Evolutionary conservation across 73 alveolate species (phyloP), one percentile per base, ranked within the genome.

Genomic region (Paramecium sonneborni): DNA sequence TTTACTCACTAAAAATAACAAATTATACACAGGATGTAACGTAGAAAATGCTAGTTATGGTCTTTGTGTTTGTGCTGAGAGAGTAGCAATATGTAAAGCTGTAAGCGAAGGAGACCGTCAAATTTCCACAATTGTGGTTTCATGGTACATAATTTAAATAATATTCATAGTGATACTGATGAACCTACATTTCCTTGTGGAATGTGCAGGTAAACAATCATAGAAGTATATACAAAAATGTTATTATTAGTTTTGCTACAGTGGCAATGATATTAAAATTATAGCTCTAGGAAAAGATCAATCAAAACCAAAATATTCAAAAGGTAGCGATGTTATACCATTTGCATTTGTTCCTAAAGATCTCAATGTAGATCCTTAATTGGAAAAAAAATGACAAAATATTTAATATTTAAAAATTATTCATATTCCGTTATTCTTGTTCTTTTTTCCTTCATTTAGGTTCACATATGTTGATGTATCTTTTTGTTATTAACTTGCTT

Each of bases 21-120:
- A 85, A n/a, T 15, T 48, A 37, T 72, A 85, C 28, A 52, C 55
- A 44, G 92, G 92, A 57, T 68, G 72, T 9, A 85, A 85, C 28
- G 92, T 85, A 6, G 92, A 85, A 85, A 85, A 85, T 85, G 92
- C 92, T 26, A 57, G 85, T 56, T 85, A 85, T 85, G 92, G 92
- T 12, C 62, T 85, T 10, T 57, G 85, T 55, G 76, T 85, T 38
- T 85, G 92, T 48, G 92, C 92, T 56, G 92, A 85, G 28, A 41
- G 92, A 35, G 84, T 62, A 62, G 84, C 84, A 6, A 62, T 62
- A 62, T 62, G 84, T 21, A 62, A 62, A 24, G 84, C 84, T 30
- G 84, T 62, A 0, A 62, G 84, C 6, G 84, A 62, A 30, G 84
- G 84, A 20, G 84, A 62, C 24, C 84, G 84, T 30, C 44, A 62